Conservation (phyloP, 768 basidiomycete species). For the Cantharellus cinnabarinus region DNA sequence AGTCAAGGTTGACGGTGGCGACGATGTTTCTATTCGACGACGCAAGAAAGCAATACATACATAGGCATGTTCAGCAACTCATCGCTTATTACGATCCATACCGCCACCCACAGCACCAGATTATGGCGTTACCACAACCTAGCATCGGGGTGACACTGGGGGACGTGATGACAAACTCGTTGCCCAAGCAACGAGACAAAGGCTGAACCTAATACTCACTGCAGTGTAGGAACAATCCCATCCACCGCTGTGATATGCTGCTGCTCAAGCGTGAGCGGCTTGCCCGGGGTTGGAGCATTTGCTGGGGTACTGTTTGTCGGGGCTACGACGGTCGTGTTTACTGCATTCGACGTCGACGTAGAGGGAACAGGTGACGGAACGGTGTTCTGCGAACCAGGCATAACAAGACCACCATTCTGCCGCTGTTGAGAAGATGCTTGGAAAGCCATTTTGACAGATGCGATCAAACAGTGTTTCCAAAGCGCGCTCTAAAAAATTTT, state of each 20-base stretch:
- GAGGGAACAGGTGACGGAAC: background rate
- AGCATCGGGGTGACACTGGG: no score
- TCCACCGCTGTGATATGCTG: constrained; percentile 93
- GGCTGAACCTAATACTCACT: constrained; percentile 25
- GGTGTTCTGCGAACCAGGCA: background rate
- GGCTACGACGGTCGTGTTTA: no score
- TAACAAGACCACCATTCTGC: background rate
- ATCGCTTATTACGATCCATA: no score
- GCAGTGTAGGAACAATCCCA: constrained; percentile 95
- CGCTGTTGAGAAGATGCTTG: background rate
- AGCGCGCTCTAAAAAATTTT: background rate
- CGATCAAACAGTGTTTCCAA: background rate
- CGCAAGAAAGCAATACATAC: background rate
- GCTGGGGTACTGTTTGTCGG: background rate
- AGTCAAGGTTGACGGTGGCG: constrained; percentile 95
- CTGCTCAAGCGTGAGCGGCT: constrained; percentile 30
- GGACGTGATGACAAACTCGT: background rate
- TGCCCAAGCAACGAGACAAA: background rate
- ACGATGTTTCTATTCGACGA: constrained; percentile 54
- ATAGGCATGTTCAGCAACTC: constrained; percentile 4
- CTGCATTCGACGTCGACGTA: background rate
- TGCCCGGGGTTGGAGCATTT: background rate
- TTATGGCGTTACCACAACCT: no score
- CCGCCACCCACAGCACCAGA: no score
- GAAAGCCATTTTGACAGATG: background rate